Evolutionary conservation across 345 rosid genomes (phyloP), one percentile per base, ranked within the genome.

Genomic region (Boechera divaricarpa): DNA sequence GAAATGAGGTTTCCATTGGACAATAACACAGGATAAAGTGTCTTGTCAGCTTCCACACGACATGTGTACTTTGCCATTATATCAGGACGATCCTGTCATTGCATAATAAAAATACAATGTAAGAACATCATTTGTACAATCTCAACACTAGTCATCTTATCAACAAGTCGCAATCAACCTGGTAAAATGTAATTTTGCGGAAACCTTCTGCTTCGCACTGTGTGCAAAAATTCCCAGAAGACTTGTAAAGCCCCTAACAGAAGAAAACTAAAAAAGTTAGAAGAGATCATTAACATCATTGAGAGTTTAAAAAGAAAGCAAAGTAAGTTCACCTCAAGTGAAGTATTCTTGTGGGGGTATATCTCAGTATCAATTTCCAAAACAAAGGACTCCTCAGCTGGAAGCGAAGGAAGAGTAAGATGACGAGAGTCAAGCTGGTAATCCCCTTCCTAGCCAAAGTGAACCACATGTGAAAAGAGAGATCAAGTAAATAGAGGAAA

Each of bases 181-280:
- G 98, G 81, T 89, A 96, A 81, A 82, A 96, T 55, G 98, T 96
- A 64, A 96, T 93, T 76, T 91, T 93, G 18, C 94, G 87, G 80
- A 96, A 96, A 70, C 97, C 98, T 85, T 96, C 99, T 35, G 99
- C 98, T 88, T 95, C 98, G 67, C 99, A 93, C 73, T 95, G 99
- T 10, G 99, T 93, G 84, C 99, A 93, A 83, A 91, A 96, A 79
- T 86, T 91, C 72, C 92, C 91, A 68, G 98, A 91, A 45, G 99
- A 87, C 83, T 89, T 88, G 90, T 93, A 96, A 73, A 96, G 98
- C 61, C 97, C 99, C 99, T 93, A 64, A 24, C 61, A 59, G 48
- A 75, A 69, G 28, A 72, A 38, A 29, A 4, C 2, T 18, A 15
- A 73, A 44, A 35, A 55, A 8, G 47, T 35, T 52, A 45, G 2